Percentiles rank a stretch among this genome's conserved stretches.
Evolutionary conservation across 495 filamentous ascomycete genomes (phyloP).

Genomic region (Penicillium salamii): DNA sequence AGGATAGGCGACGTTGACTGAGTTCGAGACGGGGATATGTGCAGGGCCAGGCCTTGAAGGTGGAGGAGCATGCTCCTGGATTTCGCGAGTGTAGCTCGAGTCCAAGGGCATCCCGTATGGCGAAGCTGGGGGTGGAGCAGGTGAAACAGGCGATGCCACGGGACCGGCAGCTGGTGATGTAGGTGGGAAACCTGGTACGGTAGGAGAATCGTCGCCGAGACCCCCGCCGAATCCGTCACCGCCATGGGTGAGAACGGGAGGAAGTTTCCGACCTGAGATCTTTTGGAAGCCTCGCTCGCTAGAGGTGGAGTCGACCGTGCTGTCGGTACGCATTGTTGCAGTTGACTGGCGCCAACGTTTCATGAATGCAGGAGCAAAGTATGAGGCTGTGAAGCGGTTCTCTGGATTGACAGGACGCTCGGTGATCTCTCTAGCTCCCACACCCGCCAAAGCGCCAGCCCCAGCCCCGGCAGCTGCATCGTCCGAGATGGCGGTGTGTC

Average conservation of each 20-base stretch:
- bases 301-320: slow-evolving; percentile 28
- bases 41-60: slow-evolving; percentile 49
- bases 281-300: slow-evolving; percentile 58
- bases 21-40: slow-evolving; percentile 46
- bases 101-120: slow-evolving; percentile 39
- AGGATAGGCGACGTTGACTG: slow-evolving; percentile 30
- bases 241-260: slow-evolving; percentile 64
- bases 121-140: slow-evolving; percentile 32
- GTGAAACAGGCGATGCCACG: slow-evolving; percentile 18
- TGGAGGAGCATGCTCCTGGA: slow-evolving; percentile 30
- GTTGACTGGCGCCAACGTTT: slow-evolving; percentile 40
- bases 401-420: slow-evolving; percentile 53
- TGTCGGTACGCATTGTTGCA: slow-evolving; percentile 44
- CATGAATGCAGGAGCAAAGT: slow-evolving; percentile 46
- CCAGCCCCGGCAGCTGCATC: slow-evolving; percentile 12
- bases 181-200: slow-evolving; percentile 18
- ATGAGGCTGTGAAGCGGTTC: slow-evolving; percentile 53
- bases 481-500: slow-evolving; percentile 24
- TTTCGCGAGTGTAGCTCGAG: slow-evolving; percentile 34
- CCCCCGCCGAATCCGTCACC: slow-evolving; percentile 67
- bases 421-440: slow-evolving; percentile 38
- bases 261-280: slow-evolving; percentile 70
- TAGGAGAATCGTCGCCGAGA: slow-evolving; percentile 22
- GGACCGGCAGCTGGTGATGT: slow-evolving; percentile 16
- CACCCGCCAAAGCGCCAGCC: slow-evolving; percentile 15